Evolutionary conservation across 2,329 filamentous ascomycete genomes (phyloP), one percentile per base, ranked within the genome.

Genomic region (Monosporascus sp.): DNA sequence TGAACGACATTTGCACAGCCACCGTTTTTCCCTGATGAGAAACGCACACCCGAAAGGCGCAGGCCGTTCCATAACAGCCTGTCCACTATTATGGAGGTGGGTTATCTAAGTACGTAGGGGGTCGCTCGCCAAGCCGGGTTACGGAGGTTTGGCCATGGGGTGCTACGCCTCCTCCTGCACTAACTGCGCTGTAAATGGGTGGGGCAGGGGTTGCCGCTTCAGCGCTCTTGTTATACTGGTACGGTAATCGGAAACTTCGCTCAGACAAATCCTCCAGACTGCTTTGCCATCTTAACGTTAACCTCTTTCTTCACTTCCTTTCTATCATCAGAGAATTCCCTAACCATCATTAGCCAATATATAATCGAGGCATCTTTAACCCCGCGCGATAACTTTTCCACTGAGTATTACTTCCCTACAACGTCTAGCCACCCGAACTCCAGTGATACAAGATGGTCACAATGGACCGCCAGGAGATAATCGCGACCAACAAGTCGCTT

Each of bases 401-500:
- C 24, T 18, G 31, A 35, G 11, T 35, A 35, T 14, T 5, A 14
- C 38, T 41, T 41, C 38, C 17, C 17, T 41, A 41, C 18, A n/a
- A 1, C 38, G 11, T n/a, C 38, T 20, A n/a, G 9, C n/a, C 43
- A 22, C 20, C 43, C n/a, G 43, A 24, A 27, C 5, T n/a, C 43
- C 15, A n/a, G 17, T 3, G 18, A 46, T 25, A 37, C 64, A 70
- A 59, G 54, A 79, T 79, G 77, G 73, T 72, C 48, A 71, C 72
- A 55, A 62, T 71, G 58, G 78, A 82, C 62, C 80, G 81, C 61
- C 80, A 83, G 65, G 76, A 75, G 58, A 79, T 82, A 66, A 83
- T 84, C 59, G 81, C 83, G 80, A 84, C 87, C 73, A 94, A 93
- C 77, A 84, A 90, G 74, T 92, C 90, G 67, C 83, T 96, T 67